Evolutionary conservation across 129 eudicot species (phyloP).

Genomic region (Artemisia argyi): DNA sequence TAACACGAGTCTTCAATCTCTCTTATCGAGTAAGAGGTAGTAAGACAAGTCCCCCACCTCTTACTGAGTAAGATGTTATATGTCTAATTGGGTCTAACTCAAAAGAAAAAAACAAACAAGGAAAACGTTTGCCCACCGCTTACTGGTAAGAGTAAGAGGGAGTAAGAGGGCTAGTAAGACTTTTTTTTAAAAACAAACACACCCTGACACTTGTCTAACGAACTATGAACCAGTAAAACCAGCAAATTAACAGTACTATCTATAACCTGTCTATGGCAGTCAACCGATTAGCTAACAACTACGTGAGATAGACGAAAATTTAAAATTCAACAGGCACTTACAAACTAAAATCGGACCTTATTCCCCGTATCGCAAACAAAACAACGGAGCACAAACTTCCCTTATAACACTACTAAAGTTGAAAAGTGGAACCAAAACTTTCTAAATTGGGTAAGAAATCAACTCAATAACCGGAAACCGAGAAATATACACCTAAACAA

Average conservation of each 20-base stretch:
- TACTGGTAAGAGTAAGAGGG: too few species aligned
- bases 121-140: too few species aligned
- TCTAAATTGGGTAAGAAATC: not conserved
- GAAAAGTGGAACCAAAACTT: not conserved
- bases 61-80: too few species aligned
- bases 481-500: not conserved
- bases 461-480: slow-evolving; percentile 3
- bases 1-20: too few species aligned
- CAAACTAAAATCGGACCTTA: slow-evolving; percentile 2
- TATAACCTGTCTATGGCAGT: not conserved
- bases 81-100: too few species aligned
- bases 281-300: not conserved
- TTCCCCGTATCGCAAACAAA: not conserved
- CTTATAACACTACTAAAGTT: not conserved
- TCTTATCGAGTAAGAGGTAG: too few species aligned
- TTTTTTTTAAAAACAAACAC: too few species aligned
- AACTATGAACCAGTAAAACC: slow-evolving; percentile 11
- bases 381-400: not conserved
- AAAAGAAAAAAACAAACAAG: too few species aligned
- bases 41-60: too few species aligned
- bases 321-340: slow-evolving; percentile 2
- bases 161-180: too few species aligned
- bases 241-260: slow-evolving; percentile 2
- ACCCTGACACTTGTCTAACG: not conserved
- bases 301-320: not conserved